These are phyloP conservation scores for Lagenidium giganteum DNA, from an alignment of 352 stramenopile genomes.

Conservation along the genomic window DNA sequence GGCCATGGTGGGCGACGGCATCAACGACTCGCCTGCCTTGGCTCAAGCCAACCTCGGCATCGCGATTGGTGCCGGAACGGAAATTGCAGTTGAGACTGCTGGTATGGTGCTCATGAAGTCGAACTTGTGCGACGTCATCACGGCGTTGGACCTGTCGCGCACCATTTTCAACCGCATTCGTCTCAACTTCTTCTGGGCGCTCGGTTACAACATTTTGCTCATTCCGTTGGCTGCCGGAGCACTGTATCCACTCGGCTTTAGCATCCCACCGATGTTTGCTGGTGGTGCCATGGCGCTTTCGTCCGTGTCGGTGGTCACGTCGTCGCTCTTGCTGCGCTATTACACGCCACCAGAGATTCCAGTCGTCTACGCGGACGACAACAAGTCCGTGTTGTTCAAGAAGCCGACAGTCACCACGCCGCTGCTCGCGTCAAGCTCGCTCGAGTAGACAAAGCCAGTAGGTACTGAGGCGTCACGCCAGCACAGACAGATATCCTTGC, in stretches of 20 bases:
- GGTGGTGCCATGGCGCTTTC: slow-evolving; percentile 96
- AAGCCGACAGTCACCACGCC: slow-evolving; percentile 70
- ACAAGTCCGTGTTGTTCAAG: slow-evolving; percentile 80
- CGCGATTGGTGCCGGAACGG: slow-evolving; percentile 74
- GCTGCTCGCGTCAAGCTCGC: slow-evolving; percentile 63
- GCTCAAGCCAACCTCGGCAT: slow-evolving; percentile 97
- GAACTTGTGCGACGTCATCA: slow-evolving; percentile 92
- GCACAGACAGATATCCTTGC: too few species aligned
- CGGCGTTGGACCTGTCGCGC: slow-evolving; percentile 93
- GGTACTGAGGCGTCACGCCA: too few species aligned
- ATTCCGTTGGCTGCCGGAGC: slow-evolving; percentile 97
- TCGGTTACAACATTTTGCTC: slow-evolving; percentile 97
- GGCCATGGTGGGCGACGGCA: slow-evolving; percentile 96
- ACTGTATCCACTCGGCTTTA: slow-evolving; percentile 92
- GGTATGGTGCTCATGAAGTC: slow-evolving; percentile 92
- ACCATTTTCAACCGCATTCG: slow-evolving; percentile 96
- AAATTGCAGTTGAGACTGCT: slow-evolving; percentile 97
- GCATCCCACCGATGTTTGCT: slow-evolving; percentile 95
- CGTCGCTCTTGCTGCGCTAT: slow-evolving; percentile 90
- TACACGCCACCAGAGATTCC: slow-evolving; percentile 83
- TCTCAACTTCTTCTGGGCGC: slow-evolving; percentile 97
- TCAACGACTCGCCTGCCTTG: slow-evolving; percentile 98
- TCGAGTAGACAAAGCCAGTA: slow-evolving; percentile 31
- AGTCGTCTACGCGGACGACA: slow-evolving; percentile 48
- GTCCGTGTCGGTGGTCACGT: slow-evolving; percentile 95